Base-by-base conservation (phyloP, 148 eudicot genomes). In the Amaranthus cruentus region DNA sequence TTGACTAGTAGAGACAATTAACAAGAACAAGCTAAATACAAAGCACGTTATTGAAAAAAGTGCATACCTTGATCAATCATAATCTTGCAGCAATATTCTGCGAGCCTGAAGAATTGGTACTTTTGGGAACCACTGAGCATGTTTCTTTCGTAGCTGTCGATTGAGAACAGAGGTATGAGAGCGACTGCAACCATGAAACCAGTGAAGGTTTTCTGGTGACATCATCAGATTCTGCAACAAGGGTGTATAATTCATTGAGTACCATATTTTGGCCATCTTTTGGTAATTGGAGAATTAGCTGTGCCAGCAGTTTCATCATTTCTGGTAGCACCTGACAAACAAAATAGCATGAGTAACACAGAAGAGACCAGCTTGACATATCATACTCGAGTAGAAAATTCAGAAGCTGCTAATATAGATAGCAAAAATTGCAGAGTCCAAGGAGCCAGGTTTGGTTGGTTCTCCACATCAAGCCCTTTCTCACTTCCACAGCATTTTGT, bases 211-310 rank as follows among this genome's bases (percentile, higher is more conserved):
- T 94, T 62, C 97, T 77, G 62, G 89, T 89, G 68, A 94, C 93
- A 79, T 94, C 97, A 76, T 94, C 98, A 63, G 96, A 94, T 70
- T 94, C 98, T 74, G 98, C 93, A 78, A 94, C 87, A 66, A 85
- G 87, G 50, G 76, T 84, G 84, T 91, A 90, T 55, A 94, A 78
- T 67, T 91, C 90, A 66, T 87, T 78, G 48, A 94, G 93, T 69
- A 85, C 81, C 85, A 70, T 80, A 74, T 85, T 83, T 75, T 87
- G 98, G 43, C 87, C 90, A 68, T 81, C 84, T 67, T 78, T 77
- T 10, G 97, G 97, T 51, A 94, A 80, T 64, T 81, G 71, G 18
- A 84, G 77, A 70, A 87, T 77, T 66, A 88, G 81, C 73, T 85
- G 85, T 11, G 97, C 98, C 76, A 89, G 66, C 72, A 82, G 80